These are phyloP conservation scores for Aspergillus novofumigatus DNA, from an alignment of 2,329 filamentous ascomycete species.

Conservation along the genomic window DNA sequence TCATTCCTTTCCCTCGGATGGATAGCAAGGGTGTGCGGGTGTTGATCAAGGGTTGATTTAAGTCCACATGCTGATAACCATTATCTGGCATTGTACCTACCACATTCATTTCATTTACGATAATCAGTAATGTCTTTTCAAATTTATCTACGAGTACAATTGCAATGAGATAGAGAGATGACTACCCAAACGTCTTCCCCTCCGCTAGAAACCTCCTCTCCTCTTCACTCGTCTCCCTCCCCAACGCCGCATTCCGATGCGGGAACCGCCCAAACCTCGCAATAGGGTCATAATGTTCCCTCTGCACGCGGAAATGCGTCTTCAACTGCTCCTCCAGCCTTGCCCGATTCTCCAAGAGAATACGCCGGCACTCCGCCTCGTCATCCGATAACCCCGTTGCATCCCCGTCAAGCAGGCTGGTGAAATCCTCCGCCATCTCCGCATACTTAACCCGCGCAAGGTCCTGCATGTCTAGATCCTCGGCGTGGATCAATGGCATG, in stretches of 20 bases:
- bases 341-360: not conserved
- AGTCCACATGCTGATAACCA: no score
- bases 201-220: slow-evolving; percentile 20
- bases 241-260: slow-evolving; percentile 21
- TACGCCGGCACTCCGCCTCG: not conserved
- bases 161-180: not conserved
- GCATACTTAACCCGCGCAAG: not conserved
- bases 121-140: not conserved
- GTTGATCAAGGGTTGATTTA: slow-evolving; percentile 4
- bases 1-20: slow-evolving; percentile 15
- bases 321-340: not conserved
- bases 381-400: not conserved
- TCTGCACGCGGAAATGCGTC: not conserved
- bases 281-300: slow-evolving; percentile 2
- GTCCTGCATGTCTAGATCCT: slow-evolving; percentile 1
- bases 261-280: slow-evolving; percentile 24
- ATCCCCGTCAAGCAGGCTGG: not conserved
- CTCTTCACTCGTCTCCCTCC: slow-evolving; percentile 16
- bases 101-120: not conserved
- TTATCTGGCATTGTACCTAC: not conserved
- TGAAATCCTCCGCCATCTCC: slow-evolving; percentile 3
- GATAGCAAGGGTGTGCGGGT: slow-evolving; percentile 18
- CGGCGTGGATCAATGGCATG: slow-evolving; percentile 56
- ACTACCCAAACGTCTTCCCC: slow-evolving; percentile 8
- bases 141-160: not conserved